Percentiles rank a stretch among this genome's conserved stretches.
Conservation (phyloP, 2,329 filamentous ascomycete species). For the Xylariales sp. region DNA sequence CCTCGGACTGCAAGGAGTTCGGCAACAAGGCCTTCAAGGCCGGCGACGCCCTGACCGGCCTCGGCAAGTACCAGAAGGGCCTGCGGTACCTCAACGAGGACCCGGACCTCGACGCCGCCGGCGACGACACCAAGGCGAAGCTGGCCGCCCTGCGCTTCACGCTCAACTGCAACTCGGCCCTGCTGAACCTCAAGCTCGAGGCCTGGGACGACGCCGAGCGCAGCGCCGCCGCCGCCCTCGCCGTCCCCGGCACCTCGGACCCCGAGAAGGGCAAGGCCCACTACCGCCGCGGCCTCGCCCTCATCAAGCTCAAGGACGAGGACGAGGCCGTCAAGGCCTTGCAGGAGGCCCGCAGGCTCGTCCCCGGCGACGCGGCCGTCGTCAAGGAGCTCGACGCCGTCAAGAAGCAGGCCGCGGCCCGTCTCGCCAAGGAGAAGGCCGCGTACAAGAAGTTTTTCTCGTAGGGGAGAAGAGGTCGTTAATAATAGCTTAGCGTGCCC, state of each 20-base stretch:
- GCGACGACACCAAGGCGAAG: constrained; percentile 72
- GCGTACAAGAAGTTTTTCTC: constrained; percentile 92
- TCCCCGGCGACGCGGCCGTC: constrained; percentile 80
- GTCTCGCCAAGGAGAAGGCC: constrained; percentile 88
- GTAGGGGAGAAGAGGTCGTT: constrained; percentile 44
- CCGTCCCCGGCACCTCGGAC: constrained; percentile 72
- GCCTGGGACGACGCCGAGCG: constrained; percentile 76
- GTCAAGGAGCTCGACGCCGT: constrained; percentile 79
- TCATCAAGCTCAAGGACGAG: constrained; percentile 82
- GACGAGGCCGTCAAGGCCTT: constrained; percentile 82
- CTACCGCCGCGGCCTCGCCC: constrained; percentile 84
- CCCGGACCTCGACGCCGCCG: constrained; percentile 72
- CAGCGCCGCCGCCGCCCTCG: constrained; percentile 79
- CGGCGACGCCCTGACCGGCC: constrained; percentile 74
- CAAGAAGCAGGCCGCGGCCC: constrained; percentile 79
- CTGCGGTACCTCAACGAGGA: constrained; percentile 72
- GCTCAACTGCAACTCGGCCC: constrained; percentile 87
- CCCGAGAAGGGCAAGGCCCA: constrained; percentile 89
- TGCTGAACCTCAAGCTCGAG: constrained; percentile 84
- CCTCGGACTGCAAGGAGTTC: constrained; percentile 85
- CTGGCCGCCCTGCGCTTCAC: constrained; percentile 82
- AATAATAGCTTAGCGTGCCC: neutral
- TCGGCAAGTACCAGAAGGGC: constrained; percentile 95
- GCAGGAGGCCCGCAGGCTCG: constrained; percentile 78
- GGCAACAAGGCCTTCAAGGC: constrained; percentile 94